A percentile compares a stretch with the other conserved stretches of the same genome.
Evolutionary conservation across 441 rosid genomes (phyloP).

Genomic region (Pelargonium cotyledonis): DNA sequence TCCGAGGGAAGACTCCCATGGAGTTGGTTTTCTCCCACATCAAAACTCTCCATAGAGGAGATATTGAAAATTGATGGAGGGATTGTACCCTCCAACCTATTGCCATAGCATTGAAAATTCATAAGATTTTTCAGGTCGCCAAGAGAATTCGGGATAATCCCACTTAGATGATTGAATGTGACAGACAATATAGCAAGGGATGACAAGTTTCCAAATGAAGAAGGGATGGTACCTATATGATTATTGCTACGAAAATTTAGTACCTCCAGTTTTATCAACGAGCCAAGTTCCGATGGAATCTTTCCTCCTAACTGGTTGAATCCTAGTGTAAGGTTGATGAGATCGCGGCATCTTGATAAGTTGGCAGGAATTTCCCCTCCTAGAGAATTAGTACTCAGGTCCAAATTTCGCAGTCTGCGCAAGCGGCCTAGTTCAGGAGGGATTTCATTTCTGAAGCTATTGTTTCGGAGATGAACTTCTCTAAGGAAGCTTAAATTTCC

Average conservation of each 20-base stretch:
- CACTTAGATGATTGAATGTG: not conserved
- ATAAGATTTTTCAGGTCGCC: slow-evolving; percentile 15
- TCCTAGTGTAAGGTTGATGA: not conserved
- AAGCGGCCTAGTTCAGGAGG: slow-evolving; percentile 11
- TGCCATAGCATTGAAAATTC: not conserved
- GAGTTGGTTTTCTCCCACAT: slow-evolving; percentile 9
- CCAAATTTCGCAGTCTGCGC: not conserved
- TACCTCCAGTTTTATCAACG: not conserved
- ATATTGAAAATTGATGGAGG: slow-evolving; percentile 29
- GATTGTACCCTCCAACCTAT: slow-evolving; percentile 17
- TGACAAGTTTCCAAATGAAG: slow-evolving; percentile 22
- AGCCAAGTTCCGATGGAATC: slow-evolving; percentile 7
- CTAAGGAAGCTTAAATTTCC: slow-evolving; percentile 10
- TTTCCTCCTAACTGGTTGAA: not conserved
- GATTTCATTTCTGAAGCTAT: slow-evolving; percentile 11
- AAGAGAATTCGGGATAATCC: slow-evolving; percentile 22
- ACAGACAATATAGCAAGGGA: slow-evolving; percentile 4
- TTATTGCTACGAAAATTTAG: not conserved
- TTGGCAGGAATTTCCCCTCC: slow-evolving; percentile 14
- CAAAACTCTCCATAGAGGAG: not conserved
- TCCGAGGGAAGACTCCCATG: slow-evolving; percentile 19
- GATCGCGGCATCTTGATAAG: slow-evolving; percentile 4
- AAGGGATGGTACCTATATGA: slow-evolving; percentile 19
- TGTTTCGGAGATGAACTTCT: not conserved
- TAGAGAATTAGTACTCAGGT: slow-evolving; percentile 1